Evolutionary conservation across 768 basidiomycete species (phyloP).

Genomic region (Trametes maxima): DNA sequence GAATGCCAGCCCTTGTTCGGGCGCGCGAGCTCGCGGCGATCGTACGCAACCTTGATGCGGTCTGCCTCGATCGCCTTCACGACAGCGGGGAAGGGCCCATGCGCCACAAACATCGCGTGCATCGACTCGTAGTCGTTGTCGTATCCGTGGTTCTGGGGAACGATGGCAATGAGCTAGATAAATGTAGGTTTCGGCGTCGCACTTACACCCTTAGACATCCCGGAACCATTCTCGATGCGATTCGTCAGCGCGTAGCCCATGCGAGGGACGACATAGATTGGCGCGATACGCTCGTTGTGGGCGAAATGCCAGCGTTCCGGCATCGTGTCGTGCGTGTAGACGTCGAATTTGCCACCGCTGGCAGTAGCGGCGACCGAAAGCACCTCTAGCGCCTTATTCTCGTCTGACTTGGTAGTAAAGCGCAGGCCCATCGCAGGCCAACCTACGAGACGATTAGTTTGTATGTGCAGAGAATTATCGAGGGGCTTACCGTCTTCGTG

Average conservation of each 20-base stretch:
- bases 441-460: constrained; percentile 39
- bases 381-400: constrained; percentile 53
- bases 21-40: constrained; percentile 32
- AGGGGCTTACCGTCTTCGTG: constrained; percentile 64
- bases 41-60: constrained; percentile 12
- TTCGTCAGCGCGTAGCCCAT: constrained; percentile 82
- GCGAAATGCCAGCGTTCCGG: constrained; percentile 79
- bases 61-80: constrained; percentile 58
- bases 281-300: constrained; percentile 76
- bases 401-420: constrained; percentile 62
- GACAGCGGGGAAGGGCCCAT: constrained; percentile 81
- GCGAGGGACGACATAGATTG: constrained; percentile 81
- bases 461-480: not conserved
- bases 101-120: constrained; percentile 90
- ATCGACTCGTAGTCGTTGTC: constrained; percentile 78
- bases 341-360: constrained; percentile 70
- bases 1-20: constrained; percentile 66
- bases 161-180: not conserved
- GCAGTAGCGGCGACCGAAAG: constrained; percentile 54
- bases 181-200: not conserved
- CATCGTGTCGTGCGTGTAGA: constrained; percentile 82
- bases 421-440: constrained; percentile 91
- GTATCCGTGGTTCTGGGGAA: constrained; percentile 80
- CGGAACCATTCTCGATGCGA: constrained; percentile 55
- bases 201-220: constrained; percentile 72